Conservation (phyloP, 2,329 filamentous ascomycete genomes). For the Cladosporium velox region DNA sequence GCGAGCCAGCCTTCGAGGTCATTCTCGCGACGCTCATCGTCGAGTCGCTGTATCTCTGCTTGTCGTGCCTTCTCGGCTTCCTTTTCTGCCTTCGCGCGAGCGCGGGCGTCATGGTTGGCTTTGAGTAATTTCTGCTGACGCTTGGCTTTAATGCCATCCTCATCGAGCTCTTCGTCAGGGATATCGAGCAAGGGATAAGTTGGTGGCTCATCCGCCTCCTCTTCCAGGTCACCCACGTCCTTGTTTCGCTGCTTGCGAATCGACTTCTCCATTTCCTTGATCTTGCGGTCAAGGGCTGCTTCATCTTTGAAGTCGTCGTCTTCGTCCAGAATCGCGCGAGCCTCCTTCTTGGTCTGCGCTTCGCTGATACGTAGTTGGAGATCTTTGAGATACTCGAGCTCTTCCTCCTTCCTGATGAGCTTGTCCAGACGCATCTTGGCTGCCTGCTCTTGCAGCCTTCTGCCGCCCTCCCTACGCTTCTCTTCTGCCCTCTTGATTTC, state of each 20-base stretch:
- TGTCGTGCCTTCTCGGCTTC: constrained; percentile 84
- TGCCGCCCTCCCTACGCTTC: constrained; percentile 90
- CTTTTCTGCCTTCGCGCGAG: constrained; percentile 93
- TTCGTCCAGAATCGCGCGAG: constrained; percentile 74
- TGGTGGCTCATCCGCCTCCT: constrained; percentile 77
- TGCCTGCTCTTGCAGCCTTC: constrained; percentile 89
- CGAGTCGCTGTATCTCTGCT: constrained; percentile 79
- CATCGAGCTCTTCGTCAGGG: constrained; percentile 89
- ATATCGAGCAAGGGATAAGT: constrained; percentile 87
- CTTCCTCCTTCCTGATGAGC: constrained; percentile 91
- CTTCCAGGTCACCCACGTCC: constrained; percentile 79
- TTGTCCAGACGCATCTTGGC: constrained; percentile 97
- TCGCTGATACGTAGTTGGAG: constrained; percentile 68
- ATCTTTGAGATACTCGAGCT: constrained; percentile 89
- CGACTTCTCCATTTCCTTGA: constrained; percentile 87
- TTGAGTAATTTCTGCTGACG: constrained; percentile 90
- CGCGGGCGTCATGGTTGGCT: constrained; percentile 88
- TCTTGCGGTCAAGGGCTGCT: constrained; percentile 74
- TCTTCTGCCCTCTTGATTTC: constrained; percentile 88
- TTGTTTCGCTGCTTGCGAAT: constrained; percentile 90
- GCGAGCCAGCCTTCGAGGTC: constrained; percentile 85
- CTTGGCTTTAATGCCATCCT: constrained; percentile 88
- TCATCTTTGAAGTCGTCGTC: constrained; percentile 93
- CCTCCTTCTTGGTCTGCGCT: constrained; percentile 87
- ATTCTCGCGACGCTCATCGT: constrained; percentile 79